Evolutionary conservation across 805 yeast species (phyloP), one percentile per base, ranked within the genome.

Genomic region (Lachancea lanzarotensis): DNA sequence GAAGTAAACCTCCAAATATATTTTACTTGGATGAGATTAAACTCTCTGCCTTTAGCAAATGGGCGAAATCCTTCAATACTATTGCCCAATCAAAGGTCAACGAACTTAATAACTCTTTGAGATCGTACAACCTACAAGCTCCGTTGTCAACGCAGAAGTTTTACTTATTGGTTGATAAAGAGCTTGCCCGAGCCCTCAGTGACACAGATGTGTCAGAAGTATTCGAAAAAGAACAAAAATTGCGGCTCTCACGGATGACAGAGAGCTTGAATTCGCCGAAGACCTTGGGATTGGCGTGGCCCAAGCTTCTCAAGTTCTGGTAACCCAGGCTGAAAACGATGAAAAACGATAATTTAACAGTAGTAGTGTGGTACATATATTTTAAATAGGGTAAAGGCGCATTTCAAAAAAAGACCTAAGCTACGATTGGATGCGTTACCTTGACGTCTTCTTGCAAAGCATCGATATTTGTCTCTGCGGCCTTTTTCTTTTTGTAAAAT

Each of bases 51-150:
- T 52, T 51, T 37, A 17, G 35, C 1, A 59, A 52, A 22, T 78
- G 82, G 82, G 66, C 67, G 40, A 17, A 29, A 1, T 53, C 54
- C 2, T 64, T 71, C 25, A 44, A 46, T 12, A 44, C 47, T 19
- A 70, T 64, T 43, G 62, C 70, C 31, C 59, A 62, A 0, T 49
- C 63, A 1, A 62, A 68, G 38, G 51, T 81, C 3, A 54, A 56
- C 2, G 47, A 63, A 7, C 52, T 79, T 37, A 81, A 81, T 54
- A 74, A 69, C 47, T 65, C 67, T 2, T 66, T 80, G 10, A 61
- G 85, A 12, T 75, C 81, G 0, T 81, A 80, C 52, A 81, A 81
- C 51, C 52, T 81, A 13, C 84, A 79, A 51, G 84, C 86, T 0
- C 86, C 86, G 0, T 50, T 73, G 39, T 65, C 81, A 0, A 77